phyloP scores from a whole-genome alignment of 2,329 filamentous ascomycete genomes.

The Didymella lethalis region DNA sequence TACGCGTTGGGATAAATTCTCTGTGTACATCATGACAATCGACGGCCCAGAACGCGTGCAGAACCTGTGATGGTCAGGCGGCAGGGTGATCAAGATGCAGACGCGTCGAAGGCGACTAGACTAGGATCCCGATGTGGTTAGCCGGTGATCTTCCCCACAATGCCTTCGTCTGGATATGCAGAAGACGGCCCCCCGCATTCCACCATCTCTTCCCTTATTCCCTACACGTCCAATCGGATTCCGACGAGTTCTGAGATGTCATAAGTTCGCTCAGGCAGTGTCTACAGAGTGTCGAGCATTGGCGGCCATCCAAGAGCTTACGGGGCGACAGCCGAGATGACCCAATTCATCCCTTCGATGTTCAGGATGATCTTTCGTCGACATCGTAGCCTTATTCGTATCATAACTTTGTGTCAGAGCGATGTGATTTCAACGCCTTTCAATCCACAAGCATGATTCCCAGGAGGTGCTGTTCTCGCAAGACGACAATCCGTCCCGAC shows the following conservation, averaged over 20 bases:
- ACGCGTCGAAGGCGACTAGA: constrained; percentile 3
- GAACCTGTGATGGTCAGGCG: constrained; percentile 1
- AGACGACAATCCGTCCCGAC: too few species aligned
- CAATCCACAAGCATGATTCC: too few species aligned
- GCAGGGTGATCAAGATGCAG: constrained; percentile 14
- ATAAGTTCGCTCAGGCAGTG: neutral
- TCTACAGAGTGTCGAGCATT: neutral
- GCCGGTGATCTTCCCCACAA: constrained; percentile 19
- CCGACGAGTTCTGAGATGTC: too few species aligned
- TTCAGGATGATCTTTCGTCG: too few species aligned
- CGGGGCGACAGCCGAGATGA: too few species aligned
- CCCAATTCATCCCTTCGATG: too few species aligned
- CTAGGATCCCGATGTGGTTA: constrained; percentile 2
- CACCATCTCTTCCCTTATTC: neutral
- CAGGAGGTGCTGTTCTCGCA: too few species aligned
- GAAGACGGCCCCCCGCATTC: constrained; percentile 7
- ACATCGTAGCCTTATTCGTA: too few species aligned
- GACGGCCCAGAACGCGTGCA: constrained; percentile 2
- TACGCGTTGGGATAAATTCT: constrained; percentile 6
- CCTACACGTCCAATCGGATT: neutral
- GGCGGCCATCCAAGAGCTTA: neutral
- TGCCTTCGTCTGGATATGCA: neutral
- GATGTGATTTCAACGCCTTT: too few species aligned
- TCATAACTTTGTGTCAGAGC: too few species aligned
- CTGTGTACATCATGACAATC: constrained; percentile 9